Conservation (phyloP, 2,329 filamentous ascomycete genomes). For the Talaromyces sp. region DNA sequence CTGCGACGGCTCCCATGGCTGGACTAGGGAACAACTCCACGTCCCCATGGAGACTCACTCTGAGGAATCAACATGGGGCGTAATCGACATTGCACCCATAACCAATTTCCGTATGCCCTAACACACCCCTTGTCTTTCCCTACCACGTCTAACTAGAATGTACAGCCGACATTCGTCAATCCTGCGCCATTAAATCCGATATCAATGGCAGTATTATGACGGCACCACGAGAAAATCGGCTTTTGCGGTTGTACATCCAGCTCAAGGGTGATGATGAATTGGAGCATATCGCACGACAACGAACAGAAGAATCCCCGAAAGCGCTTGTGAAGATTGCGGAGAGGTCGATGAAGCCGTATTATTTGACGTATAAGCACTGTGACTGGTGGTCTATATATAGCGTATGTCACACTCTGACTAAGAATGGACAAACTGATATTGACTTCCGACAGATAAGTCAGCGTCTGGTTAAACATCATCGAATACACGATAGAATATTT, state of each 20-base stretch:
- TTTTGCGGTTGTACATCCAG: conserved; percentile 66
- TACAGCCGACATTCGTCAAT: conserved; percentile 55
- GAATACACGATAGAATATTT: conserved; percentile 55
- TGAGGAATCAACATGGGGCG: conserved; percentile 43
- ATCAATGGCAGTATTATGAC: conserved; percentile 61
- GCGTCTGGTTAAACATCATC: conserved; percentile 53
- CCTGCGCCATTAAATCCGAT: conserved; percentile 58
- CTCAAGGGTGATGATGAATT: conserved; percentile 47
- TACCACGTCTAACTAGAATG: neutral
- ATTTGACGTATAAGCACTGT: conserved; percentile 61
- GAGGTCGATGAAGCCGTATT: conserved; percentile 66
- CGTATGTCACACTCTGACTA: conserved; percentile 16
- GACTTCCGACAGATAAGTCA: conserved; percentile 56
- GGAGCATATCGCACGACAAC: conserved; percentile 12
- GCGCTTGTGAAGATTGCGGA: conserved; percentile 63
- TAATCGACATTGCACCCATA: conserved; percentile 53
- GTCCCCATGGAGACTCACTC: conserved; percentile 57
- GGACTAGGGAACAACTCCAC: conserved; percentile 60
- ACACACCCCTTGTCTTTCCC: neutral
- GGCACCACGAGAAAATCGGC: conserved; percentile 64
- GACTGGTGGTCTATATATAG: conserved; percentile 66
- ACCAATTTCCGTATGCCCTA: conserved; percentile 51
- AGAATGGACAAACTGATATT: neutral
- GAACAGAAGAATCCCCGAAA: conserved; percentile 51
- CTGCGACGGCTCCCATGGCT: conserved; percentile 67